Conservation (phyloP, 2,329 filamentous ascomycete species). For the Plectosphaerella cucumerina region DNA sequence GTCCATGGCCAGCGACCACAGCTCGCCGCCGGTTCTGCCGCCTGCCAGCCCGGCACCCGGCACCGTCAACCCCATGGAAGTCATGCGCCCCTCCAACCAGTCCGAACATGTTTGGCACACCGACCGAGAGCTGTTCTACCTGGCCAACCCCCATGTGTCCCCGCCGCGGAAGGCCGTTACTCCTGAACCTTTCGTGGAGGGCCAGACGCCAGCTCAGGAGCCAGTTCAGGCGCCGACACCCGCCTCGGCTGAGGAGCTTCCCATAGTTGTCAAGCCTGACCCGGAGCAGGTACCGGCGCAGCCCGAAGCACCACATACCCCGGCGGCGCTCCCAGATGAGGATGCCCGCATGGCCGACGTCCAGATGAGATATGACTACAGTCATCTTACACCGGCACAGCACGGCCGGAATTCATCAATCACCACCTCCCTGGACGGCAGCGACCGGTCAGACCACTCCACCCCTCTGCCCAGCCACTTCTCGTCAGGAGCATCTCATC, state of each 20-base stretch:
- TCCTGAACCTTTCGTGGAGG: slow-evolving; percentile 5
- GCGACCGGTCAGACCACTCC: slow-evolving; percentile 34
- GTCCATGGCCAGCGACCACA: background rate
- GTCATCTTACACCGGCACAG: slow-evolving; percentile 7
- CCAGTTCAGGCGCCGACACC: background rate
- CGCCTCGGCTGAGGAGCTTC: background rate
- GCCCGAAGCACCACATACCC: background rate
- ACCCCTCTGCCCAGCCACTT: slow-evolving; percentile 34
- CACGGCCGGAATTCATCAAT: slow-evolving; percentile 6
- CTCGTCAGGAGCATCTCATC: slow-evolving; percentile 34
- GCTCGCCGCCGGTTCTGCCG: slow-evolving; percentile 16
- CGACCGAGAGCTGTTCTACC: slow-evolving; percentile 28
- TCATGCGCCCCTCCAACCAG: slow-evolving; percentile 40
- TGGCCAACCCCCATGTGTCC: slow-evolving; percentile 19
- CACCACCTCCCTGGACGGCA: slow-evolving; percentile 11
- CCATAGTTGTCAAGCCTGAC: background rate
- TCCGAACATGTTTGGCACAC: slow-evolving; percentile 27
- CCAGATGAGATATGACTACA: slow-evolving; percentile 2
- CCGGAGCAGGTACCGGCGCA: background rate
- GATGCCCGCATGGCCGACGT: slow-evolving; percentile 5
- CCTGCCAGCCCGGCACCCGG: slow-evolving; percentile 32
- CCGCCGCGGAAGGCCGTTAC: slow-evolving; percentile 30
- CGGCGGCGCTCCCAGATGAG: background rate
- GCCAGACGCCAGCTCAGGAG: background rate
- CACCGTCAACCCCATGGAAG: slow-evolving; percentile 50